Percentiles rank a stretch among this genome's conserved stretches.
phyloP scores from a whole-genome alignment of 495 filamentous ascomycete genomes.

The Lasiosphaeria miniovina region DNA sequence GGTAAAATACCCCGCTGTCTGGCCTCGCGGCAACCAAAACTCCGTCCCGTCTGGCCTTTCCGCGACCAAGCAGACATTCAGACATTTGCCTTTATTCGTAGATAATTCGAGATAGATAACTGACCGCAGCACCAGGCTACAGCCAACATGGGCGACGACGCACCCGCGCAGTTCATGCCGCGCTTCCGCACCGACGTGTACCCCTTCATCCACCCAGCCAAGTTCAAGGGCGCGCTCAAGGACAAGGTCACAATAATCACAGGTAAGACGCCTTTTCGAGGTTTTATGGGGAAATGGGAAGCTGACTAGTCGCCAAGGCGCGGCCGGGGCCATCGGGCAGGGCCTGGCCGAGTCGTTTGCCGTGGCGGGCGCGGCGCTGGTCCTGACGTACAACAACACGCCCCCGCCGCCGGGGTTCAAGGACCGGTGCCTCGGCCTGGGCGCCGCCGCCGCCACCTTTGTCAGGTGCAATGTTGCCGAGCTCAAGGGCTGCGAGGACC shows the following conservation, averaged over 20 bases:
- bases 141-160: too few relatives aligned
- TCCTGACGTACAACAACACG: constrained; percentile 35
- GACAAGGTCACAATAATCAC: constrained; percentile 33
- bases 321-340: constrained; percentile 30
- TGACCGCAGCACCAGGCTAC: too few relatives aligned
- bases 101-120: too few relatives aligned
- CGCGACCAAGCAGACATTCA: too few relatives aligned
- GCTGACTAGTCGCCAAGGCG: constrained; percentile 13
- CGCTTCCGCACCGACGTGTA: constrained; percentile 34
- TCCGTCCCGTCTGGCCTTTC: too few relatives aligned
- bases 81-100: too few relatives aligned
- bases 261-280: constrained; percentile 9
- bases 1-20: constrained; percentile 11
- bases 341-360: constrained; percentile 35
- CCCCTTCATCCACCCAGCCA: constrained; percentile 31
- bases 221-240: constrained; percentile 28
- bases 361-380: constrained; percentile 31
- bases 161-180: constrained; percentile 21
- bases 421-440: constrained; percentile 21
- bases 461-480: constrained; percentile 29
- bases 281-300: too few relatives aligned
- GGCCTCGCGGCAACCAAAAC: background rate
- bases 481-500: constrained; percentile 25
- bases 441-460: constrained; percentile 24
- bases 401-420: constrained; percentile 22